Evolutionary conservation across 2,329 filamentous ascomycete genomes (phyloP), one percentile per base, ranked within the genome.

Genomic region (Penicillium rolfsii): DNA sequence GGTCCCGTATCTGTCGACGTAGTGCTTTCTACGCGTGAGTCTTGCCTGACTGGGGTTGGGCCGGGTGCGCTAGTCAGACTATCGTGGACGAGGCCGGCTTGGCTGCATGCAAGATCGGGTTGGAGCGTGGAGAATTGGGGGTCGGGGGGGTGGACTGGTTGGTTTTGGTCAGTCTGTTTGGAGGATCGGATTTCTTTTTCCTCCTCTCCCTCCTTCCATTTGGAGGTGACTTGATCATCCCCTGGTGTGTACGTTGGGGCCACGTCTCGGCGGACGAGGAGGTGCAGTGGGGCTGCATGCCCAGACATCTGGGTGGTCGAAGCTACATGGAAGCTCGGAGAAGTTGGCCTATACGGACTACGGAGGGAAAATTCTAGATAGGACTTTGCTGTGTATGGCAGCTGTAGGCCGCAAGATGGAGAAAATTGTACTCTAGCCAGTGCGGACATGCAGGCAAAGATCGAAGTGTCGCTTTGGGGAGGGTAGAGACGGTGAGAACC

Each of bases 31-130:
- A 24, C 6, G 28, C 28, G 28, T n/a, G 46, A 50, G 16, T 35
- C n/a, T 50, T 50, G 46, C 46, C 30, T 7, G 28, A 28, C 12
- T 38, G 43, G 54, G 41, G 11, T 40, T 56, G 43, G 41, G 16
- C 45, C 28, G 43, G 30, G 46, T 35, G 46, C 16, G 30, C 46
- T 35, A 50, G 45, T n/a, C 22, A 19, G 28, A 35, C 46, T 50
- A 35, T 33, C 46, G 46, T 50, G 28, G 46, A 19, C 28, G 46
- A 33, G 52, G 38, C 26, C 12, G 36, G 26, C 52, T 56, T 56
- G 40, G 53, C 53, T 56, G 30, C 28, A 56, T 48, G n/a, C 24
- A 19, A 8, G 38, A 55, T 55, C 40, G 26, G 28, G 50, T 36
- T 28, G 35, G 50, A 33, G 7, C 19, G 19, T 22, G 19, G 19